Conservation (phyloP, 1,284 basidiomycete genomes). For the Apiotrichum siamense region DNA sequence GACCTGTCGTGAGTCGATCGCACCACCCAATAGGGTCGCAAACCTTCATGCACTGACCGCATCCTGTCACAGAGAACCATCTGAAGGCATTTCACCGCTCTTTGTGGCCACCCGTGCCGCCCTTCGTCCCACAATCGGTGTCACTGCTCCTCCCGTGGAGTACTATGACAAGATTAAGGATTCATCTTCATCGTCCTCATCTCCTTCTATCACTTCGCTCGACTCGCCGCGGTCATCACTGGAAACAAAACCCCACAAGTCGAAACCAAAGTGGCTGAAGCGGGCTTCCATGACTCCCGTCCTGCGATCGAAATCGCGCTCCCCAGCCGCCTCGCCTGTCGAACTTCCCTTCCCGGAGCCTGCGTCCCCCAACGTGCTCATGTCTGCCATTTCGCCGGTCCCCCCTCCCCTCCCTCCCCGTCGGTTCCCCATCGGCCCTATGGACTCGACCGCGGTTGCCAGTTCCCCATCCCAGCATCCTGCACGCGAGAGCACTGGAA, state of each 20-base stretch:
- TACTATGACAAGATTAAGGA: not conserved
- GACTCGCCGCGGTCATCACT: slow-evolving; percentile 24
- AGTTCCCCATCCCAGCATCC: slow-evolving; percentile 23
- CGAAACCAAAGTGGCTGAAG: slow-evolving; percentile 39
- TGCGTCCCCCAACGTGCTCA: slow-evolving; percentile 14
- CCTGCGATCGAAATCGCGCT: slow-evolving; percentile 31
- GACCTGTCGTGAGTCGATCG: slow-evolving; percentile 14
- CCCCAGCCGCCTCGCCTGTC: slow-evolving; percentile 21
- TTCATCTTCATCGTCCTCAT: slow-evolving; percentile 7
- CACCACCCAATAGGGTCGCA: not conserved
- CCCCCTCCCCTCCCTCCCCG: slow-evolving; percentile 37
- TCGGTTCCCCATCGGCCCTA: slow-evolving; percentile 17
- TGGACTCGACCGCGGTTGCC: slow-evolving; percentile 19
- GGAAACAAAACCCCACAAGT: slow-evolving; percentile 24
- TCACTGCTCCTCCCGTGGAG: not conserved
- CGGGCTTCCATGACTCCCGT: slow-evolving; percentile 31
- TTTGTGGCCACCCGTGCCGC: slow-evolving; percentile 25
- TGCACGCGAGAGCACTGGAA: slow-evolving; percentile 20
- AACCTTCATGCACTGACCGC: slow-evolving; percentile 3
- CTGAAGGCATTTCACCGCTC: slow-evolving; percentile 20
- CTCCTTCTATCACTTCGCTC: slow-evolving; percentile 4
- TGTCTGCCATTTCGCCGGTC: too few species aligned
- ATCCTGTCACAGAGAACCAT: slow-evolving; percentile 3
- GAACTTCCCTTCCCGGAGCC: slow-evolving; percentile 23
- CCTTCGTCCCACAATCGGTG: slow-evolving; percentile 26